These are phyloP conservation scores for Coemansia erecta DNA, from an alignment of 192 early-diverging fungal genomes.

Conservation along the genomic window DNA sequence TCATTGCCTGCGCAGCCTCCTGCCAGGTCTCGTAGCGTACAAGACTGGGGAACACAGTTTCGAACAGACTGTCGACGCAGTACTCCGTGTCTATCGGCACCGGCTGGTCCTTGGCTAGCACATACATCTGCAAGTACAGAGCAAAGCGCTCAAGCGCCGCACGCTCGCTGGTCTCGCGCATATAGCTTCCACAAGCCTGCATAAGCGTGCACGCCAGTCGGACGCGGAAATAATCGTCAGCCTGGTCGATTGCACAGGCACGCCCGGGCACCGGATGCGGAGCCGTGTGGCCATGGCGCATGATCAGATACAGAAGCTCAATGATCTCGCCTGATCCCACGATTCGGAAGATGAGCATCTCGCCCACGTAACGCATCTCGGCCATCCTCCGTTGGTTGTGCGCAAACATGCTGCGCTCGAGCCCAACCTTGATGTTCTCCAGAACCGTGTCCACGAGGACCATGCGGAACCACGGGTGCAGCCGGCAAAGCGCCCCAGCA, in stretches of 20 bases:
- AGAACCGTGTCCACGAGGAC: slow-evolving; percentile 81
- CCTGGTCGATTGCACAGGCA: slow-evolving; percentile 68
- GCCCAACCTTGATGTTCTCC: slow-evolving; percentile 83
- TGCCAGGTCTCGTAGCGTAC: slow-evolving; percentile 60
- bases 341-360: slow-evolving; percentile 89
- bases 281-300: slow-evolving; percentile 82
- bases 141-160: slow-evolving; percentile 57
- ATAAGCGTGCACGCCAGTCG: slow-evolving; percentile 84
- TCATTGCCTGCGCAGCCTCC: slow-evolving; percentile 76
- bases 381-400: slow-evolving; percentile 90
- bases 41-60: slow-evolving; percentile 62
- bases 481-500: slow-evolving; percentile 69
- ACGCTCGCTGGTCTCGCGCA: slow-evolving; percentile 59
- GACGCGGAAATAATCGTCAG: slow-evolving; percentile 89
- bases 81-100: slow-evolving; percentile 89
- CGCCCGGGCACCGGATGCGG: slow-evolving; percentile 51
- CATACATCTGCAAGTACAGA: slow-evolving; percentile 87
- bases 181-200: slow-evolving; percentile 83
- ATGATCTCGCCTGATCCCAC: slow-evolving; percentile 76
- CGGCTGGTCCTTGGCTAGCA: slow-evolving; percentile 72
- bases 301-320: slow-evolving; percentile 79
- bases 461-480: slow-evolving; percentile 86
- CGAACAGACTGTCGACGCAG: slow-evolving; percentile 76
- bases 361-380: slow-evolving; percentile 79
- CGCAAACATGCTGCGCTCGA: slow-evolving; percentile 91